Conservation (phyloP, 2,329 filamentous ascomycete genomes). For the Penicillium occitanis region DNA sequence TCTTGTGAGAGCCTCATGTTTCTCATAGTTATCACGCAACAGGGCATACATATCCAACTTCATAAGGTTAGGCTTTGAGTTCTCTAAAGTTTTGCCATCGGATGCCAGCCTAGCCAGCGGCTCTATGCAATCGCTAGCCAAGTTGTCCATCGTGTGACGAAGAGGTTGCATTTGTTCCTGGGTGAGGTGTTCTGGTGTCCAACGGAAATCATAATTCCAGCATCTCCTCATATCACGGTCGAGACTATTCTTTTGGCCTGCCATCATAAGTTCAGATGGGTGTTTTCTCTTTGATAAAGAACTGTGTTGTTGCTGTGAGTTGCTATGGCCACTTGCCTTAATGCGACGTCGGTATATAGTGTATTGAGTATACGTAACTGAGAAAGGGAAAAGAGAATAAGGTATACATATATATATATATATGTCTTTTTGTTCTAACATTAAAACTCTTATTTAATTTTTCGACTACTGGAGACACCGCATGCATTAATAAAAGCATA, state of each 20-base stretch:
- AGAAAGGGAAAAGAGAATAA: background rate
- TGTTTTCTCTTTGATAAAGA: background rate
- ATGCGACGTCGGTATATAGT: background rate
- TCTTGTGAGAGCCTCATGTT: constrained; percentile 56
- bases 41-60: constrained; percentile 61
- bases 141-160: constrained; percentile 28
- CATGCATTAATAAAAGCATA: background rate
- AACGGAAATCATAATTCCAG: constrained; percentile 11
- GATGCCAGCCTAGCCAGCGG: background rate
- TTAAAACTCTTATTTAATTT: background rate
- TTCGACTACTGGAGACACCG: background rate
- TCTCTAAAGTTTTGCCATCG: background rate
- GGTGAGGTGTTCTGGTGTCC: constrained; percentile 6
- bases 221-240: background rate
- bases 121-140: background rate
- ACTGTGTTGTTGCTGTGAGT: background rate
- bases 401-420: background rate
- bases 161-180: constrained; percentile 8
- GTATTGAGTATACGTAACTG: background rate
- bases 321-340: background rate
- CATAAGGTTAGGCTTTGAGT: background rate
- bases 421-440: background rate
- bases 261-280: background rate
- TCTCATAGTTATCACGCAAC: constrained; percentile 57
- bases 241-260: background rate